Evolutionary conservation across 2,329 filamentous ascomycete species (phyloP).

Genomic region (Epichloe glyceriae): DNA sequence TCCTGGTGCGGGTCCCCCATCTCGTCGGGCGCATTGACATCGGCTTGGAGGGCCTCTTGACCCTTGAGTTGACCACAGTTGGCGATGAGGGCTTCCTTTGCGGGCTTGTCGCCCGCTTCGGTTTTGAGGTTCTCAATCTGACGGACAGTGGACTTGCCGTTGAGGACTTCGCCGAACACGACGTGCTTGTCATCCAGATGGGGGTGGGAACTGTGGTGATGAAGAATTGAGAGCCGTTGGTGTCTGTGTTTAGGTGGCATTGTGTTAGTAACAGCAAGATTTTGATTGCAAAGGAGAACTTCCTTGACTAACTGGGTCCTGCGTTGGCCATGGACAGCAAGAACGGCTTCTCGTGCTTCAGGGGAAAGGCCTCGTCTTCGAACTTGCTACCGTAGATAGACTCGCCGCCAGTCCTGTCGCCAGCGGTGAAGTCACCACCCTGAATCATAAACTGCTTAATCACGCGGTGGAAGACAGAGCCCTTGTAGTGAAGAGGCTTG

Average conservation of each 20-base stretch:
- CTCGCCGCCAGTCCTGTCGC: conserved; percentile 91
- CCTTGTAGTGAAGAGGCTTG: conserved; percentile 86
- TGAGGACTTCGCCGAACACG: conserved; percentile 88
- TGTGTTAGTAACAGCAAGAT: conserved; percentile 2
- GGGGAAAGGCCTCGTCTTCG: conserved; percentile 86
- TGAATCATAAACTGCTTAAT: conserved; percentile 97
- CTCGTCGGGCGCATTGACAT: conserved; percentile 58
- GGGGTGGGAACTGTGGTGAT: conserved; percentile 85
- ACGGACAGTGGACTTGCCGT: conserved; percentile 81
- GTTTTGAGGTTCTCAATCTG: conserved; percentile 78
- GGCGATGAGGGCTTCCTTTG: conserved; percentile 56
- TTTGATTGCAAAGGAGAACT: no score
- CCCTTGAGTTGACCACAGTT: conserved; percentile 80
- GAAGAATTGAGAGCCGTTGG: conserved; percentile 98
- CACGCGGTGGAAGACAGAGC: conserved; percentile 84
- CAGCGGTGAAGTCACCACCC: conserved; percentile 90
- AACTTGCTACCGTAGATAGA: conserved; percentile 98
- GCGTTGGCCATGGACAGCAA: conserved; percentile 97
- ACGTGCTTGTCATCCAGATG: conserved; percentile 96
- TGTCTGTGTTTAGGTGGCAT: conserved; percentile 36
- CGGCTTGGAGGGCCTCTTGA: conserved; percentile 52
- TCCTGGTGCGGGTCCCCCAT: conserved; percentile 92
- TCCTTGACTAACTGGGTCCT: conserved; percentile 56
- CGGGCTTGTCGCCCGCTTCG: conserved; percentile 63
- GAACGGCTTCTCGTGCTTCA: conserved; percentile 88